phyloP scores from a whole-genome alignment of 805 yeast species.

The Cyberlindnera americana region DNA sequence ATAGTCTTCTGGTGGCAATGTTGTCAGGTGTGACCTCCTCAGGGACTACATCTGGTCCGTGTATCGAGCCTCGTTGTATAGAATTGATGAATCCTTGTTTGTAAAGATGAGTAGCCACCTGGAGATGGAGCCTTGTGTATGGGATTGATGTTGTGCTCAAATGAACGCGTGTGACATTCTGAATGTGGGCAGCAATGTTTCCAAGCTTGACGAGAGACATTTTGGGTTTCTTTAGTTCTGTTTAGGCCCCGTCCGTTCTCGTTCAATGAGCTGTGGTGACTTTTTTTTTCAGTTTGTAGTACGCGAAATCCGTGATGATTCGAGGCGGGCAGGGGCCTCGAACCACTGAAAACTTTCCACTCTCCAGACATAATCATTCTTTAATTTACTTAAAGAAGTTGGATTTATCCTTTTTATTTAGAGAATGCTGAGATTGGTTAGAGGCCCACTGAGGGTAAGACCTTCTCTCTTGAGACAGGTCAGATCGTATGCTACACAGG shows the following conservation, averaged over 20 bases:
- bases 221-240: constrained; percentile 2
- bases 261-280: too few relatives aligned
- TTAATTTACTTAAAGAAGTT: too few relatives aligned
- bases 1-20: constrained; percentile 77
- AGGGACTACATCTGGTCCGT: constrained; percentile 78
- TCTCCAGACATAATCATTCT: too few relatives aligned
- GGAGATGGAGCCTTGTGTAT: constrained; percentile 76
- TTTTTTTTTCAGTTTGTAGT: too few relatives aligned
- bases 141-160: constrained; percentile 77
- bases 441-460: too few relatives aligned
- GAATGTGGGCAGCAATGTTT: constrained; percentile 81
- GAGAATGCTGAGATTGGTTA: not conserved
- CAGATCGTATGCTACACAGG: constrained; percentile 14
- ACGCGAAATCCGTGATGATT: too few relatives aligned
- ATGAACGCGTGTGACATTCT: constrained; percentile 78
- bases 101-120: constrained; percentile 78
- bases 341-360: too few relatives aligned
- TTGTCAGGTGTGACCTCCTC: constrained; percentile 84
- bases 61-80: constrained; percentile 76
- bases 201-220: constrained; percentile 89
- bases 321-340: too few relatives aligned
- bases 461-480: not conserved
- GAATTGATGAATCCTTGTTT: constrained; percentile 87
- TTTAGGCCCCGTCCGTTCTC: too few relatives aligned
- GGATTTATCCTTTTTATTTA: too few relatives aligned